Percentiles rank a stretch among this genome's conserved stretches.
Evolutionary conservation across 768 basidiomycete genomes (phyloP).

Genomic region (Boletus rufocinnamomeus): DNA sequence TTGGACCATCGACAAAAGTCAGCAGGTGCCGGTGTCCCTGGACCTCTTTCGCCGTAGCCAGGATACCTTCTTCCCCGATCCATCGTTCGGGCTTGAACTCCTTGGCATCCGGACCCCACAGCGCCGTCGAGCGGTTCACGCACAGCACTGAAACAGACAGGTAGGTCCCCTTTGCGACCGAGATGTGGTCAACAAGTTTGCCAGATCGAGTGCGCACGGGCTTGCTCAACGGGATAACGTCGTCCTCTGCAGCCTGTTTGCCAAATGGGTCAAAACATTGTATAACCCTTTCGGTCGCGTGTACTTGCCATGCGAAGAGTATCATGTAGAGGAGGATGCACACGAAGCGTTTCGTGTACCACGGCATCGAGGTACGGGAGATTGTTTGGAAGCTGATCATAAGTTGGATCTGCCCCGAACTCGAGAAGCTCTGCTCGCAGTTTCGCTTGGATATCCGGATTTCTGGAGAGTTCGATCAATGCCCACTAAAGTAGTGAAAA

Average conservation of each 20-base stretch:
- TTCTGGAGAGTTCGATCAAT: constrained; percentile 52
- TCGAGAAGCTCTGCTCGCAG: constrained; percentile 54
- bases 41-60: constrained; percentile 32
- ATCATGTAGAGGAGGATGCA: constrained; percentile 44
- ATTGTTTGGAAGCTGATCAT: constrained; percentile 51
- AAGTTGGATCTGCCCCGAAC: constrained; percentile 48
- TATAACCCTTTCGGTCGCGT: too few relatives aligned
- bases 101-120: constrained; percentile 64
- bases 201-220: constrained; percentile 50
- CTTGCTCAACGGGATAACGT: constrained; percentile 56
- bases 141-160: constrained; percentile 45
- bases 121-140: constrained; percentile 50
- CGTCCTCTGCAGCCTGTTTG: constrained; percentile 51
- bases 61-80: constrained; percentile 41
- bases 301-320: constrained; percentile 17
- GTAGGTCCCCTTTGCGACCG: constrained; percentile 49
- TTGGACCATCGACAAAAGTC: background rate
- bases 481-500: constrained; percentile 41
- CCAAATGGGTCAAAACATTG: background rate
- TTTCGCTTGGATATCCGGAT: constrained; percentile 46
- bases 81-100: constrained; percentile 68
- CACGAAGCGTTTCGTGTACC: constrained; percentile 46
- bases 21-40: background rate
- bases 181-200: constrained; percentile 39
- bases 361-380: constrained; percentile 60